Conservation (phyloP, 306 rosid genomes). For the Trifolium dubium region DNA sequence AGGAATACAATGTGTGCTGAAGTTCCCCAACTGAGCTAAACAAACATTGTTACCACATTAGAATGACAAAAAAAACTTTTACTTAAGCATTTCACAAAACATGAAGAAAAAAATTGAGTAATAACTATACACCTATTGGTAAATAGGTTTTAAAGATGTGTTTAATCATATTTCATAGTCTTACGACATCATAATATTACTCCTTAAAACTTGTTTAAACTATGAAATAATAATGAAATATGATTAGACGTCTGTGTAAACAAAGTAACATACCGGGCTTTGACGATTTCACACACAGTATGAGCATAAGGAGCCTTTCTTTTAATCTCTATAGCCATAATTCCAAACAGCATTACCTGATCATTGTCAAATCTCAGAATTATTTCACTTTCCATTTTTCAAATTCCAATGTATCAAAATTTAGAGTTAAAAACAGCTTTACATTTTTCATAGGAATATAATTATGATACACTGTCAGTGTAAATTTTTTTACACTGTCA, state of each 20-base stretch:
- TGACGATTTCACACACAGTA: conserved; percentile 91
- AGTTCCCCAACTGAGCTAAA: conserved; percentile 84
- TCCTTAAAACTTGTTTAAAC: neutral
- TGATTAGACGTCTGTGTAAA: neutral
- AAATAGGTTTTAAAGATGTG: neutral
- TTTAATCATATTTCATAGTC: neutral
- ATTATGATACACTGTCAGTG: neutral
- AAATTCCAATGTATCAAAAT: conserved; percentile 5
- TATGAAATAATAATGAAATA: neutral
- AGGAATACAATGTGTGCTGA: conserved; percentile 83
- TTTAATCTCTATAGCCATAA: conserved; percentile 97
- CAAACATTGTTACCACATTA: conserved; percentile 20
- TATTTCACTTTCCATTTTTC: conserved; percentile 25
- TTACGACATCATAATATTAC: neutral
- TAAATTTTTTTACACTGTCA: neutral
- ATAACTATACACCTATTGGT: neutral
- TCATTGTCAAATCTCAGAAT: conserved; percentile 24
- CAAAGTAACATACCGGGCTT: conserved; percentile 72
- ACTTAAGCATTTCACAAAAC: neutral
- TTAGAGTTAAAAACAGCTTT: conserved; percentile 1
- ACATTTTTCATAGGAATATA: neutral
- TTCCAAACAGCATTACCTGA: conserved; percentile 86
- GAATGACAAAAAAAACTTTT: conserved; percentile 10
- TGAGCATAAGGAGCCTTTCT: conserved; percentile 97
- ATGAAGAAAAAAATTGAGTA: neutral